Evolutionary conservation across 2,329 filamentous ascomycete genomes (phyloP), one percentile per base, ranked within the genome.

Genomic region (Decorospora gaudefroyi): DNA sequence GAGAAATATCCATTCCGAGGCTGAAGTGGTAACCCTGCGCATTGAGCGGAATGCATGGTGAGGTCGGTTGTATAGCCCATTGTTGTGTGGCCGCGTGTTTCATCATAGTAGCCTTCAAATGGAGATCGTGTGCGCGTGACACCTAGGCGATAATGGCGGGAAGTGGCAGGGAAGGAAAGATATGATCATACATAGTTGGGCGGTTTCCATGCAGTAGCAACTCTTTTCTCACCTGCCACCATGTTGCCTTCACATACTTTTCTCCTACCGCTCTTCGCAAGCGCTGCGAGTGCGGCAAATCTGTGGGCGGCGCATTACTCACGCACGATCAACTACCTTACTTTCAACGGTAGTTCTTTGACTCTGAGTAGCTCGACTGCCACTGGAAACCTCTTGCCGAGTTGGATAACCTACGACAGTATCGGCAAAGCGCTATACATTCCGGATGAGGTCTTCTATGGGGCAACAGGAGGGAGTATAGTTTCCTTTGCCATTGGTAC

Each of bases 361-460:
- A 57, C 49, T 6, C 17, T 63, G 34, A 59, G 34, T 7, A 53
- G 42, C 15, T 55, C 57, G 6, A 52, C 44, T 1, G 49, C 39
- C n/a, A 54, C 58, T 0, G 55, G 56, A 5, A 66, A 65, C 38
- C 51, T 26, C 2, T 36, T 67, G 8, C 62, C 64, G 2, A 62
- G 58, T 22, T 68, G 64, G 64, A 55, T 68, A 3, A 65, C 64
- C 7, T 68, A 63, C 16, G 64, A 68, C 40, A 35, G 44, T 25
- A 32, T 51, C 1, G 56, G 57, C 12, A 62, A 65, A 25, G 52
- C 52, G 1, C 21, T 67, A 4, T 67, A 67, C 35, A 49, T 64
- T 15, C 42, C 63, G 4, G 63, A 65, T 39, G 64, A 68, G 36
- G 50, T 51, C 12, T 64, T 58, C 31, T 42, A 41, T 5, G 53